A percentile compares a stretch with the other conserved stretches of the same genome.
Conservation (phyloP, 192 early-diverging fungal species). For the Rhizophagus prolifer region DNA sequence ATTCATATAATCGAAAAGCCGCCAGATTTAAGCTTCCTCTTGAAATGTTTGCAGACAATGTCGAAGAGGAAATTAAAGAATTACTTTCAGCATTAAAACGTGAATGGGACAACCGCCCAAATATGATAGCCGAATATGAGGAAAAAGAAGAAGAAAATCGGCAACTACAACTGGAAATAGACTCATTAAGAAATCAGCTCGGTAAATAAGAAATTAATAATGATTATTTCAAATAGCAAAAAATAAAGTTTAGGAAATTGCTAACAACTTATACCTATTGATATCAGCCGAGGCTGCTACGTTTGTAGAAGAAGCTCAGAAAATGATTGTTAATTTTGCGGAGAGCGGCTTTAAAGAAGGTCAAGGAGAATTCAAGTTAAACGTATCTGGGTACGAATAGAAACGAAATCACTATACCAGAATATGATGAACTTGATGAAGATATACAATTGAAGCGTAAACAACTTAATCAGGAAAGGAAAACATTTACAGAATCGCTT, state of each 20-base stretch:
- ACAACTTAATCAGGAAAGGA: slow-evolving; percentile 17
- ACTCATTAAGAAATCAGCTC: neutral
- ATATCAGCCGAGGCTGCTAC: neutral
- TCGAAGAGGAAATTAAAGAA: slow-evolving; percentile 20
- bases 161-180: slow-evolving; percentile 2
- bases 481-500: slow-evolving; percentile 6
- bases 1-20: slow-evolving; percentile 9
- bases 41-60: slow-evolving; percentile 24
- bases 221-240: neutral
- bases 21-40: slow-evolving; percentile 14
- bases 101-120: slow-evolving; percentile 16
- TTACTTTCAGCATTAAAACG: neutral
- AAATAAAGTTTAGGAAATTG: neutral
- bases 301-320: slow-evolving; percentile 12
- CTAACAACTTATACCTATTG: neutral
- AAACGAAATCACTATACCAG: slow-evolving; percentile 9
- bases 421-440: neutral
- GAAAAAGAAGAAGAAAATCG: slow-evolving; percentile 2
- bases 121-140: neutral
- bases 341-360: slow-evolving; percentile 9
- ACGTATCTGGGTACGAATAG: neutral
- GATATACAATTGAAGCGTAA: slow-evolving; percentile 1
- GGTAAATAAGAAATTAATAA: slow-evolving; percentile 2
- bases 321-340: neutral
- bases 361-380: neutral